Base-by-base conservation (phyloP, 495 filamentous ascomycete species). In the Penicillium cataractarum region DNA sequence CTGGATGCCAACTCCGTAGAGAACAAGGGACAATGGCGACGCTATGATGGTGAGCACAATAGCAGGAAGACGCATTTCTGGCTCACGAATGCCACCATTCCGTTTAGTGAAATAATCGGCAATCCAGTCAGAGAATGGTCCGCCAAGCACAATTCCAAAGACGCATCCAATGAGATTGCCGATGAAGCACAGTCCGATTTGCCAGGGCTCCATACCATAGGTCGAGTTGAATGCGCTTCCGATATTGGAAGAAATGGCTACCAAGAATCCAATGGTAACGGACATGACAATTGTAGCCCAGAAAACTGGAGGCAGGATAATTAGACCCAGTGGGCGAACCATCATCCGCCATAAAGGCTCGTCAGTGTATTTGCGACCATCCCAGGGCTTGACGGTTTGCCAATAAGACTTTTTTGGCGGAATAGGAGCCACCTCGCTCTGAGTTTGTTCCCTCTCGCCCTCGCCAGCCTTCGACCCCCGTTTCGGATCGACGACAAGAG, bases 61-160 rank as follows among this genome's bases (percentile, higher is more conserved):
- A 35, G 80, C 74, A 0, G 80, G 74, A 22, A 84, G 71, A 37
- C 83, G 73, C 82, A 86, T 85, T 57, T 86, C 83, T 4, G 83
- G 83, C 29, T 84, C 78, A 8, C 83, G 70, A 24, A 85, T 76
- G 12, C 83, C 83, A 2, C 72, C 69, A 57, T 83, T 83, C 15
- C 83, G 72, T 58, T 70, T 71, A 0, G 84, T 85, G 54, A 83
- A 71, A 56, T 69, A 75, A 39, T 84, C 79, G 13, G 83, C 82
- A n/a, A 82, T 66, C 60, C 62, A 65, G 67, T 86, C 84, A 31
- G 79, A 81, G 4, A 83, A 62, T 21, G 74, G 69, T 3, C 84
- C 83, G 33, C 83, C 80, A 19, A 77, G 76, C 4, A 77, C 68
- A 17, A 84, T 76, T 12, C 78, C 83, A 24, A 83, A 48, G 4